phyloP scores from a whole-genome alignment of 345 rosid species.

The Eucalyptus cloeziana region DNA sequence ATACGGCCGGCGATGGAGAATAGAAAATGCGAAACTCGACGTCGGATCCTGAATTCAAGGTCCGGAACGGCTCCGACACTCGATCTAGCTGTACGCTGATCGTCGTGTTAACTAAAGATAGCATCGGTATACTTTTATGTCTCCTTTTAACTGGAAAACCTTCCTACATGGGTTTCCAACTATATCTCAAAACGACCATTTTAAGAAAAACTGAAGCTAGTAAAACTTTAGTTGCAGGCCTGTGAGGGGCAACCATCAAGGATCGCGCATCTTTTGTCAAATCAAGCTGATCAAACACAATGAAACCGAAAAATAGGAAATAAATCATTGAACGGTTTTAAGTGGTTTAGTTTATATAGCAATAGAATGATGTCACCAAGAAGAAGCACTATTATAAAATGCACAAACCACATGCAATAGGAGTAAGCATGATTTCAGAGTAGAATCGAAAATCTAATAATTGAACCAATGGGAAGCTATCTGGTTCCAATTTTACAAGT shows the following conservation, averaged over 20 bases:
- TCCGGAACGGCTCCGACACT: neutral
- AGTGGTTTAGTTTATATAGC: neutral
- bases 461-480: no score
- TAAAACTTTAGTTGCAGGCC: neutral
- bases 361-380: neutral
- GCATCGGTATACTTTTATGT: neutral
- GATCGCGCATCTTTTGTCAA: neutral
- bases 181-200: neutral
- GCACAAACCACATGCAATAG: neutral
- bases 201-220: neutral
- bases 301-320: no score
- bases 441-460: no score
- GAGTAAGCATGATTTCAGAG: rapidly evolving
- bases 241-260: neutral
- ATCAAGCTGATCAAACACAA: neutral
- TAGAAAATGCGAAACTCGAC: neutral
- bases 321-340: neutral
- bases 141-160: neutral
- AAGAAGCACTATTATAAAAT: neutral
- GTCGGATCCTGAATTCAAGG: neutral
- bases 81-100: neutral
- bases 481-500: no score
- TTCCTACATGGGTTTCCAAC: neutral
- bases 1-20: neutral
- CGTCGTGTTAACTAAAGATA: neutral